These are phyloP conservation scores for Orychophragmus violaceus DNA, from an alignment of 345 rosid species.

Conservation along the genomic window DNA sequence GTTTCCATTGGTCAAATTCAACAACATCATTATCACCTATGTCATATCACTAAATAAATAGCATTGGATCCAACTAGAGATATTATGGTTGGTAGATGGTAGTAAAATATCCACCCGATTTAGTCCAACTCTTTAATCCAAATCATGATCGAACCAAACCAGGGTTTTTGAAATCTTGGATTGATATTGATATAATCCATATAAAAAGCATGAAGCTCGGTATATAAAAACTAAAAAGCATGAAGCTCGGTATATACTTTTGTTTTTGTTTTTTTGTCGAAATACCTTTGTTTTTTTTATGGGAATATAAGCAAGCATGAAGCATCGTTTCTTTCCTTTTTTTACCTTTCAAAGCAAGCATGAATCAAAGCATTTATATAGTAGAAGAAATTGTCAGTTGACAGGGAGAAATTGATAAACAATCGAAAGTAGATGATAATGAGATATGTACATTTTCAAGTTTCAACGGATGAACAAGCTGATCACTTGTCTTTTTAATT, in stretches of 20 bases:
- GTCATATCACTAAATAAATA: not conserved
- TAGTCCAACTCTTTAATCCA: not conserved
- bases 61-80: constrained; percentile 8
- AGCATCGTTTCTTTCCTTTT: not conserved
- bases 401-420: not conserved
- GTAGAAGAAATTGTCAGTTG: not conserved
- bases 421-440: not conserved
- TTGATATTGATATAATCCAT: not conserved
- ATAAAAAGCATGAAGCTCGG: not conserved
- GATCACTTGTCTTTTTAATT: not conserved
- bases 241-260: not conserved
- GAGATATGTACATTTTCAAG: not conserved
- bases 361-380: not conserved
- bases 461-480: not conserved
- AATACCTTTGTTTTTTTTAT: no score
- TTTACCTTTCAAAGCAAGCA: not conserved
- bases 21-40: not conserved
- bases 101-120: not conserved
- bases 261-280: no score
- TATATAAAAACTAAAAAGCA: no score
- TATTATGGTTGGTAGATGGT: not conserved
- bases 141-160: not conserved
- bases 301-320: no score
- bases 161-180: not conserved
- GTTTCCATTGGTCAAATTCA: constrained; percentile 21